Percentiles rank a stretch among this genome's conserved stretches.
phyloP scores from a whole-genome alignment of 2,329 filamentous ascomycete species.

The Colletotrichum tropicicola region DNA sequence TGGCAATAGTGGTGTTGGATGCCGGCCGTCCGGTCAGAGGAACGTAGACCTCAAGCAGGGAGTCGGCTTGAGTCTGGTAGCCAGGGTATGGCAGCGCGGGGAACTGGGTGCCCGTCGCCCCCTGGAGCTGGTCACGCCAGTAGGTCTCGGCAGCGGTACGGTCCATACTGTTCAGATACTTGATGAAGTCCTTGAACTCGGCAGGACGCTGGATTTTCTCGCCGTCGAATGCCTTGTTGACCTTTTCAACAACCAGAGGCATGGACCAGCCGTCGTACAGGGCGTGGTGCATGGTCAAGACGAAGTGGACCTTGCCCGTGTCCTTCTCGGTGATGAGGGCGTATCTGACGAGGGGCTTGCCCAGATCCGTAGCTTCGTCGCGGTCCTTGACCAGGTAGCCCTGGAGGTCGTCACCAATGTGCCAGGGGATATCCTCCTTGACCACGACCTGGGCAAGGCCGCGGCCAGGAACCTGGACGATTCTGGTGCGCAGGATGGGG shows the following conservation, averaged over 20 bases:
- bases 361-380: conserved; percentile 52
- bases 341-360: conserved; percentile 55
- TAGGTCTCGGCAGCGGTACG: conserved; percentile 50
- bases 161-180: conserved; percentile 52
- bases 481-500: conserved; percentile 57
- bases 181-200: conserved; percentile 59
- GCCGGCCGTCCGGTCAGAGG: conserved; percentile 42
- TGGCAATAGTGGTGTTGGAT: conserved; percentile 60
- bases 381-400: conserved; percentile 52
- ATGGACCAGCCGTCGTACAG: conserved; percentile 67
- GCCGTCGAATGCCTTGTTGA: conserved; percentile 54
- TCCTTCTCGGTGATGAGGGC: conserved; percentile 47
- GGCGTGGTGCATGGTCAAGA: conserved; percentile 65
- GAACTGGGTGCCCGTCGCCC: conserved; percentile 56
- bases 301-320: conserved; percentile 49
- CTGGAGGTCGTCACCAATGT: conserved; percentile 43
- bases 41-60: conserved; percentile 62
- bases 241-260: conserved; percentile 57
- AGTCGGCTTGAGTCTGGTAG: conserved; percentile 61
- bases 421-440: conserved; percentile 46
- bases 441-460: conserved; percentile 59
- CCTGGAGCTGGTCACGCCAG: conserved; percentile 56
- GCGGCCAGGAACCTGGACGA: conserved; percentile 53
- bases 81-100: conserved; percentile 54
- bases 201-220: conserved; percentile 43